Evolutionary conservation across 495 filamentous ascomycete species (phyloP).

Genomic region (Bathelium albidoporum): DNA sequence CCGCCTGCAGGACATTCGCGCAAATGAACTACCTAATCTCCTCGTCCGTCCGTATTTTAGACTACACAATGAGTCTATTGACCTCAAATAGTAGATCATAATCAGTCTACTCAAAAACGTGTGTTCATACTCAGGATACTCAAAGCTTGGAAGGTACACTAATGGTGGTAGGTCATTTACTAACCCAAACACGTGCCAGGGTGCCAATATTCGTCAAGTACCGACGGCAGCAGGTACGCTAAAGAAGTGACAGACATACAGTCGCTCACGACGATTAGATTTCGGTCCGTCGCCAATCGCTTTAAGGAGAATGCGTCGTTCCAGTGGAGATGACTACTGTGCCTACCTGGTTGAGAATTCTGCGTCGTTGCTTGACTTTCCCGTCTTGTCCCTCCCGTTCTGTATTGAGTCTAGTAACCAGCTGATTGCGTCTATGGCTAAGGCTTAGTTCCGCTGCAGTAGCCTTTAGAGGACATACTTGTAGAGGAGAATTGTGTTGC

Average conservation of each 20-base stretch:
- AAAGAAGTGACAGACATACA: too few species aligned
- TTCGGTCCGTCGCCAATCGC: background rate
- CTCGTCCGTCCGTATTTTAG: background rate
- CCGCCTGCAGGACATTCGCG: background rate
- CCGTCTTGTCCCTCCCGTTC: background rate
- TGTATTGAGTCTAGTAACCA: background rate
- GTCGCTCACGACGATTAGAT: too few species aligned
- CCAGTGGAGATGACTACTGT: background rate
- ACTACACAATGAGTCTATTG: background rate
- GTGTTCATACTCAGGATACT: background rate
- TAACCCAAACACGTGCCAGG: too few species aligned
- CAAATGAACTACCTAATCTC: background rate
- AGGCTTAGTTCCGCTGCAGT: background rate
- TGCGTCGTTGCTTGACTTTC: background rate
- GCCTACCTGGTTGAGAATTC: background rate
- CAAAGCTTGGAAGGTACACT: background rate
- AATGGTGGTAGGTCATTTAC: background rate
- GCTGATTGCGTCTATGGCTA: background rate
- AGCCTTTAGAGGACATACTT: background rate
- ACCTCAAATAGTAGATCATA: background rate
- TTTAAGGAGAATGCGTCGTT: background rate
- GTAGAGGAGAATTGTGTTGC: background rate
- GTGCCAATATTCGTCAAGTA: too few species aligned
- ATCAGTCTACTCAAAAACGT: background rate
- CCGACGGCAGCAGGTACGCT: background rate